Evolutionary conservation across 169 alveolate species (phyloP).

Genomic region (Toxoplasma gondii): DNA sequence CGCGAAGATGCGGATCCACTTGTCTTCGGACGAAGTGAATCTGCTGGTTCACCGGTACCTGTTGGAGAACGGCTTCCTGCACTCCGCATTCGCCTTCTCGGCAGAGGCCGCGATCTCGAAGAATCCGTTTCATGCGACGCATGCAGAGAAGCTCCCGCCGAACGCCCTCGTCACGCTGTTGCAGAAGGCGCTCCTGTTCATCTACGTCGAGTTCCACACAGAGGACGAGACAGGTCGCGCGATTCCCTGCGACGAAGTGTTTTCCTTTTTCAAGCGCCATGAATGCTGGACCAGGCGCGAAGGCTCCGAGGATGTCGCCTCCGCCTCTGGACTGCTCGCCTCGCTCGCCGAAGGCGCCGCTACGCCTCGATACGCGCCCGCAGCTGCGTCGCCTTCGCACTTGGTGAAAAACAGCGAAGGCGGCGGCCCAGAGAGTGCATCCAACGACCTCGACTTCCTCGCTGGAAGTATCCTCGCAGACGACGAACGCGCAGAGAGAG

Average conservation of each 20-base stretch:
- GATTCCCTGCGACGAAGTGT: conserved; percentile 84
- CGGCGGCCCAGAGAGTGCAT: neutral
- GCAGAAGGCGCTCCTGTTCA: conserved; percentile 89
- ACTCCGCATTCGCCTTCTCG: conserved; percentile 86
- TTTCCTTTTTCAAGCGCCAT: conserved; percentile 85
- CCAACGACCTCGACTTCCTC: too few species aligned
- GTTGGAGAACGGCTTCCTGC: conserved; percentile 87
- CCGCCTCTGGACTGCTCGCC: neutral
- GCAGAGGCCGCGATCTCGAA: conserved; percentile 83
- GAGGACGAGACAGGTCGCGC: conserved; percentile 82
- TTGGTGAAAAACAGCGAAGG: neutral
- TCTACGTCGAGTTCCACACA: conserved; percentile 87
- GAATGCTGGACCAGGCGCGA: conserved; percentile 82
- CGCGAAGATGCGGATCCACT: conserved; percentile 82
- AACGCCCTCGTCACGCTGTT: conserved; percentile 86
- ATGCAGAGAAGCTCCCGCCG: conserved; percentile 87
- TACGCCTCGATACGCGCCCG: neutral
- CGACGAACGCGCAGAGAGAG: neutral
- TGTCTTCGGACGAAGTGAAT: conserved; percentile 89
- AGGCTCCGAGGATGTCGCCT: conserved; percentile 68
- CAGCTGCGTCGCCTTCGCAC: neutral
- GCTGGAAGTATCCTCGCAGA: neutral
- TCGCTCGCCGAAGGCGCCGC: neutral
- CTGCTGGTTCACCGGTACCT: conserved; percentile 86
- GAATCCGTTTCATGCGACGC: conserved; percentile 84